phyloP scores from a whole-genome alignment of 495 filamentous ascomycete species.

The Xylaria curta region DNA sequence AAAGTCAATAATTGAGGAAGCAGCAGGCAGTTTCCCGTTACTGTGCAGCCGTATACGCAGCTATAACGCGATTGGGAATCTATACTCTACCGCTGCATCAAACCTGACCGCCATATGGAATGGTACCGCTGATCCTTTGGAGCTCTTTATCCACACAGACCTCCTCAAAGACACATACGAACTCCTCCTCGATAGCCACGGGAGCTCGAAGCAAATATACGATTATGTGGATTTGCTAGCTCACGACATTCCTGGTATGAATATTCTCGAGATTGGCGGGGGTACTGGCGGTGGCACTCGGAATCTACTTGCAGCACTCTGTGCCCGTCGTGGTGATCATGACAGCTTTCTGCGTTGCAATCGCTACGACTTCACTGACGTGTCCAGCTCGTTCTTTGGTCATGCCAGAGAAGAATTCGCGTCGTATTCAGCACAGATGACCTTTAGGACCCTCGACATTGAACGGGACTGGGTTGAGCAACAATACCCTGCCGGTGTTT shows the following conservation, averaged over 20 bases:
- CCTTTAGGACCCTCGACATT: constrained; percentile 40
- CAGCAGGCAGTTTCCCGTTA: not conserved
- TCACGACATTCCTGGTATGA: constrained; percentile 46
- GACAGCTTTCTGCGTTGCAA: constrained; percentile 19
- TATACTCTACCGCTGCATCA: constrained; percentile 8
- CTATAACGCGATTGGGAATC: constrained; percentile 9
- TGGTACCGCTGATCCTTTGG: constrained; percentile 45
- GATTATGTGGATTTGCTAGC: constrained; percentile 33
- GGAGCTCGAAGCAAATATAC: constrained; percentile 16
- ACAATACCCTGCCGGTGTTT: constrained; percentile 32
- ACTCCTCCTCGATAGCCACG: not conserved
- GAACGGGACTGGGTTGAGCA: constrained; percentile 33
- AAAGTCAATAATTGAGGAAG: not conserved
- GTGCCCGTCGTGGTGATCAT: constrained; percentile 11
- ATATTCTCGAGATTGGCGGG: constrained; percentile 53
- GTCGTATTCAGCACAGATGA: constrained; percentile 27
- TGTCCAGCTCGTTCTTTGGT: constrained; percentile 56
- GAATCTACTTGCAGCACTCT: constrained; percentile 25
- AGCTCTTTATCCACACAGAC: constrained; percentile 32
- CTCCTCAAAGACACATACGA: constrained; percentile 5
- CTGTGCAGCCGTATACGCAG: not conserved
- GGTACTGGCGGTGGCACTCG: constrained; percentile 44
- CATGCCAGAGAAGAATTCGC: constrained; percentile 34
- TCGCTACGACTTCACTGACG: constrained; percentile 57
- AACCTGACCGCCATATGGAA: constrained; percentile 45